phyloP scores from a whole-genome alignment of 805 yeast genomes.

The Saccharomycopsis schoenii region DNA sequence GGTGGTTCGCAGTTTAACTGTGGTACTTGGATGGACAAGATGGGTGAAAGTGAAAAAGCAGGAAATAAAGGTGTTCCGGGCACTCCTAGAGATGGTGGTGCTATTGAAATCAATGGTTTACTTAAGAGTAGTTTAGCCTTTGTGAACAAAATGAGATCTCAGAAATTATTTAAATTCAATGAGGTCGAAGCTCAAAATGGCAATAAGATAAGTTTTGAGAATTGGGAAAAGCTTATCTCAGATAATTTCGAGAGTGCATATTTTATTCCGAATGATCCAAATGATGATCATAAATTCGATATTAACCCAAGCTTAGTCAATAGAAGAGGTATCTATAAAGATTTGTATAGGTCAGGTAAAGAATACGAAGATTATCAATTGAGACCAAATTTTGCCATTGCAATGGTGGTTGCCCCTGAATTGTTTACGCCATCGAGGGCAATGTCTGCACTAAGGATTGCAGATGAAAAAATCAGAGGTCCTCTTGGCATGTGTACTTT shows the following conservation, averaged over 20 bases:
- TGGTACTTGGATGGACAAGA: slow-evolving; percentile 99
- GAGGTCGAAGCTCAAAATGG: slow-evolving; percentile 54
- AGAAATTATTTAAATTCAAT: slow-evolving; percentile 47
- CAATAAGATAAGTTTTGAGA: slow-evolving; percentile 39
- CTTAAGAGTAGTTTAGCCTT: slow-evolving; percentile 78
- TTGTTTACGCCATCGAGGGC: slow-evolving; percentile 60
- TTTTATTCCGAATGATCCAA: slow-evolving; percentile 59
- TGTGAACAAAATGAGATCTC: slow-evolving; percentile 47
- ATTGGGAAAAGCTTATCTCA: slow-evolving; percentile 67
- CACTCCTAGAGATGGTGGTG: slow-evolving; percentile 97
- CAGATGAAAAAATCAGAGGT: slow-evolving; percentile 71
- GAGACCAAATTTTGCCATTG: slow-evolving; percentile 86
- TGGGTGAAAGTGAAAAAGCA: slow-evolving; percentile 89
- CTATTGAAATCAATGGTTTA: slow-evolving; percentile 82
- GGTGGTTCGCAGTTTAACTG: slow-evolving; percentile 93
- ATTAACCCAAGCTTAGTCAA: slow-evolving; percentile 60
- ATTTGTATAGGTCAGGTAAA: slow-evolving; percentile 69
- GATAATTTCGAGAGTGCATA: slow-evolving; percentile 70
- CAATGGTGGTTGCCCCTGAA: slow-evolving; percentile 93
- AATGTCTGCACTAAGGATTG: slow-evolving; percentile 50
- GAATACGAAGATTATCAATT: slow-evolving; percentile 90
- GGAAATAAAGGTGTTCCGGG: slow-evolving; percentile 90
- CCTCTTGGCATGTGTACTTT: slow-evolving; percentile 87
- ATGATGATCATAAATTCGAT: slow-evolving; percentile 50
- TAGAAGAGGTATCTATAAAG: slow-evolving; percentile 92